A percentile compares a stretch with the other conserved stretches of the same genome.
Conservation (phyloP, 768 basidiomycete genomes). For the Macrolepiota fuliginosa region DNA sequence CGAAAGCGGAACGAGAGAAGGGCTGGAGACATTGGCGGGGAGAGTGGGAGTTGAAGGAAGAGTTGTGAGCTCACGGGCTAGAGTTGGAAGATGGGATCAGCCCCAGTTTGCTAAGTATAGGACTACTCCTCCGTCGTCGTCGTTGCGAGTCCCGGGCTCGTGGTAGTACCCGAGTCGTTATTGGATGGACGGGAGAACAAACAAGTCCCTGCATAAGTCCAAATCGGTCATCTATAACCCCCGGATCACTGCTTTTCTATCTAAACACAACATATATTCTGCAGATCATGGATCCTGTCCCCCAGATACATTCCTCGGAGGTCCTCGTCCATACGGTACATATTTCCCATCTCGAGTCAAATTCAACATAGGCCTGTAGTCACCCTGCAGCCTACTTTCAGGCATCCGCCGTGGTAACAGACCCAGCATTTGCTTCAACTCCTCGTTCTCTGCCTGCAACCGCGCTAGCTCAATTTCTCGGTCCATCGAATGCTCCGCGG, state of each 20-base stretch:
- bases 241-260: background rate
- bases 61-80: constrained; percentile 7
- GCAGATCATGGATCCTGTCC: background rate
- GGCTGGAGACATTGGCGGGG: constrained; percentile 10
- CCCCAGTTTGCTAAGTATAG: constrained; percentile 7
- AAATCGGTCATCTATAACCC: background rate
- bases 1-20: constrained; percentile 12
- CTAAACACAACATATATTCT: background rate
- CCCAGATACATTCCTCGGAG: background rate
- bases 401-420: constrained; percentile 27
- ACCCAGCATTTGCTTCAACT: constrained; percentile 71
- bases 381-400: constrained; percentile 10
- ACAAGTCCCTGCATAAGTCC: background rate
- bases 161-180: no score
- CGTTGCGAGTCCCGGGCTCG: background rate
- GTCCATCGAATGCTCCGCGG: constrained; percentile 78
- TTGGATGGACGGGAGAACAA: background rate
- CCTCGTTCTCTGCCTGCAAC: constrained; percentile 84
- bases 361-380: constrained; percentile 6
- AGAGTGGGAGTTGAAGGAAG: background rate
- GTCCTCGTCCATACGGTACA: constrained; percentile 10
- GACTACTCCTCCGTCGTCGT: constrained; percentile 12
- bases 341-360: constrained; percentile 11
- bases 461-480: constrained; percentile 88
- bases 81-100: constrained; percentile 12